Evolutionary conservation across 805 yeast genomes (phyloP).

Genomic region (Spencermartinsiella europaea): DNA sequence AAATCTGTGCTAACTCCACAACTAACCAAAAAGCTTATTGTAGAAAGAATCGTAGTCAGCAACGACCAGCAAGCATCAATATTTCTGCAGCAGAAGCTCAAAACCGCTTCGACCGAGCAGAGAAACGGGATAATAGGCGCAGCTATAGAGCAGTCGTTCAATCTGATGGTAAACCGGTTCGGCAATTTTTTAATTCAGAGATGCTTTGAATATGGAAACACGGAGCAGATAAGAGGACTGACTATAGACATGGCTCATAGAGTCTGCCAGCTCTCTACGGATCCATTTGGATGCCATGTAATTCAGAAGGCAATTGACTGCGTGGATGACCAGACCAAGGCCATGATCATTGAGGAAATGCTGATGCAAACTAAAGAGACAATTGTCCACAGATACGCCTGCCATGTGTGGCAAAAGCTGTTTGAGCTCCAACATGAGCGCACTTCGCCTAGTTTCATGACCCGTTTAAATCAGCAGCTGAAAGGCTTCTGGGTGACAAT

Average conservation of each 20-base stretch:
- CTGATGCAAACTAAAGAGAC: slow-evolving; percentile 29
- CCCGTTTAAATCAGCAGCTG: slow-evolving; percentile 28
- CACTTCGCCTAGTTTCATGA: slow-evolving; percentile 24
- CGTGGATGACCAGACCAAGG: slow-evolving; percentile 25
- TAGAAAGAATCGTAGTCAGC: slow-evolving; percentile 30
- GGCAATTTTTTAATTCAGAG: slow-evolving; percentile 40
- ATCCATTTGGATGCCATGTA: slow-evolving; percentile 40
- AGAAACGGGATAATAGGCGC: slow-evolving; percentile 28
- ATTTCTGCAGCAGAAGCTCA: slow-evolving; percentile 37
- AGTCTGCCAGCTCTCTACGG: slow-evolving; percentile 30
- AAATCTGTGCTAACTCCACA: background rate
- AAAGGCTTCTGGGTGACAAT: slow-evolving; percentile 33
- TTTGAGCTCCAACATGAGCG: slow-evolving; percentile 34
- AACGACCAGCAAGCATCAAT: slow-evolving; percentile 41
- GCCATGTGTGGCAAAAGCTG: slow-evolving; percentile 42
- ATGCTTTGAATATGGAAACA: slow-evolving; percentile 34
- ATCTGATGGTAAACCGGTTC: slow-evolving; percentile 37
- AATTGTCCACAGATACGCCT: slow-evolving; percentile 36
- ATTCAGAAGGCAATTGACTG: slow-evolving; percentile 38
- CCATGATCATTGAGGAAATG: slow-evolving; percentile 35
- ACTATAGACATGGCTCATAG: slow-evolving; percentile 29
- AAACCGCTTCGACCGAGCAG: slow-evolving; percentile 28
- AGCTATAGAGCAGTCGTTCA: slow-evolving; percentile 26
- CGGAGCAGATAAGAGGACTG: slow-evolving; percentile 25
- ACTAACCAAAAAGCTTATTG: slow-evolving; percentile 21